Conservation (phyloP, 495 filamentous ascomycete genomes). For the Melanomma pulvis-pyrius region DNA sequence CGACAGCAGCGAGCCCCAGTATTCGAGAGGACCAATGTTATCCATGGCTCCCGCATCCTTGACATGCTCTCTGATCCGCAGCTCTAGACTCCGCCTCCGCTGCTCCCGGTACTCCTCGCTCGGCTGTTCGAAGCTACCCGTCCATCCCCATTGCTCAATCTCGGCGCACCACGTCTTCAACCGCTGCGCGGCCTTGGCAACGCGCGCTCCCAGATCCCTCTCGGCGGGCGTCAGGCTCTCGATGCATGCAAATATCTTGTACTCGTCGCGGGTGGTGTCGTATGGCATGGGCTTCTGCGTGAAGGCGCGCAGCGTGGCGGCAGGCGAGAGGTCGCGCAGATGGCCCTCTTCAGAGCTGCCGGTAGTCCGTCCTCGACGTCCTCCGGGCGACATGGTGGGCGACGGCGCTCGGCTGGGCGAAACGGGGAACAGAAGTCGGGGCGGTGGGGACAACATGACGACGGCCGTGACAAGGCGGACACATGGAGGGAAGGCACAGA, state of each 20-base stretch:
- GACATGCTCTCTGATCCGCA: constrained; percentile 27
- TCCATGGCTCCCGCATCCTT: constrained; percentile 8
- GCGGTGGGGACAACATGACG: constrained; percentile 32
- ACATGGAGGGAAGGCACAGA: constrained; percentile 12
- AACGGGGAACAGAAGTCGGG: constrained; percentile 29
- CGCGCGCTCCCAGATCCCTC: constrained; percentile 61
- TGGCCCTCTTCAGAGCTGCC: constrained; percentile 25
- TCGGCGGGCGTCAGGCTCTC: constrained; percentile 42
- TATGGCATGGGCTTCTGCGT: constrained; percentile 26
- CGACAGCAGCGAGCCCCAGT: constrained; percentile 70
- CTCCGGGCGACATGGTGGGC: constrained; percentile 34
- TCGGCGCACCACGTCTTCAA: constrained; percentile 78
- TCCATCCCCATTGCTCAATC: constrained; percentile 76
- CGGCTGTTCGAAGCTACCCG: constrained; percentile 50
- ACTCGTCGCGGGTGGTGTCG: constrained; percentile 31
- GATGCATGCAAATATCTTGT: constrained; percentile 40
- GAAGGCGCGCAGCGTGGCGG: constrained; percentile 43
- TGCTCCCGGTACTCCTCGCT: constrained; percentile 34
- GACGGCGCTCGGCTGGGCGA: constrained; percentile 32
- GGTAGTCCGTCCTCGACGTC: constrained; percentile 19
- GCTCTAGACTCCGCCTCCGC: constrained; percentile 44
- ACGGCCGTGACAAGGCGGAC: not conserved
- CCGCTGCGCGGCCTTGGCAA: constrained; percentile 72
- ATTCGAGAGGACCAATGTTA: constrained; percentile 43
- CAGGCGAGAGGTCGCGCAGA: constrained; percentile 45